These are phyloP conservation scores for Backusella tuberculispora DNA, from an alignment of 192 early-diverging fungal species.

Conservation along the genomic window DNA sequence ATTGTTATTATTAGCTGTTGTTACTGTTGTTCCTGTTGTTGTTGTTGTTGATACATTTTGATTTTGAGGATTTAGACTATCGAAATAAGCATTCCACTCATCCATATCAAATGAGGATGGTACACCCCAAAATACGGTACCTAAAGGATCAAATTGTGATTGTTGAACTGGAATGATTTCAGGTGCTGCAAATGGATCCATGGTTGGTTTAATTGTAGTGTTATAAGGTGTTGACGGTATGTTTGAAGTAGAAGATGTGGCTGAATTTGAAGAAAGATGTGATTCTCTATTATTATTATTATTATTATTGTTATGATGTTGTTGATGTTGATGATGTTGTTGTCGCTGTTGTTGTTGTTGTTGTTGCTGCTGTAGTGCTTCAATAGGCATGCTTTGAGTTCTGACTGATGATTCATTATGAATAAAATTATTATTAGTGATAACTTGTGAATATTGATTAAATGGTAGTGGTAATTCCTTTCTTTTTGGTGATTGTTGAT, in stretches of 20 bases:
- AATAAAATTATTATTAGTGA: background rate
- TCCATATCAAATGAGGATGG: constrained; percentile 31
- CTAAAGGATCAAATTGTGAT: constrained; percentile 24
- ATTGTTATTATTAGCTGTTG: background rate
- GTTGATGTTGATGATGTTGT: background rate
- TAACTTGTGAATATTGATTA: background rate
- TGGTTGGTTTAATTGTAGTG: background rate
- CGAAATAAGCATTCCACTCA: constrained; percentile 38
- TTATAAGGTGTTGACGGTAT: background rate
- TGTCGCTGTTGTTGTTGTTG: constrained; percentile 1
- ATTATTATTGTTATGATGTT: background rate
- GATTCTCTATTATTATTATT: background rate
- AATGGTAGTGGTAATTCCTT: background rate
- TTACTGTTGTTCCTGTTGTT: background rate
- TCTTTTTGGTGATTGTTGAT: background rate
- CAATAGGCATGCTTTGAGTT: background rate
- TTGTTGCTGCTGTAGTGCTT: background rate
- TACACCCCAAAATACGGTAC: constrained; percentile 30
- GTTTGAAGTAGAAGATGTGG: background rate
- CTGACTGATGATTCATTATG: background rate
- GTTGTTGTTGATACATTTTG: background rate
- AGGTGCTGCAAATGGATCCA: constrained; percentile 43
- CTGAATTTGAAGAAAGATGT: background rate
- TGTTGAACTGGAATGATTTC: constrained; percentile 24
- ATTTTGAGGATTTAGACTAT: background rate